Evolutionary conservation across 2,329 filamentous ascomycete genomes (phyloP).

Genomic region (Hysterium pulicare): DNA sequence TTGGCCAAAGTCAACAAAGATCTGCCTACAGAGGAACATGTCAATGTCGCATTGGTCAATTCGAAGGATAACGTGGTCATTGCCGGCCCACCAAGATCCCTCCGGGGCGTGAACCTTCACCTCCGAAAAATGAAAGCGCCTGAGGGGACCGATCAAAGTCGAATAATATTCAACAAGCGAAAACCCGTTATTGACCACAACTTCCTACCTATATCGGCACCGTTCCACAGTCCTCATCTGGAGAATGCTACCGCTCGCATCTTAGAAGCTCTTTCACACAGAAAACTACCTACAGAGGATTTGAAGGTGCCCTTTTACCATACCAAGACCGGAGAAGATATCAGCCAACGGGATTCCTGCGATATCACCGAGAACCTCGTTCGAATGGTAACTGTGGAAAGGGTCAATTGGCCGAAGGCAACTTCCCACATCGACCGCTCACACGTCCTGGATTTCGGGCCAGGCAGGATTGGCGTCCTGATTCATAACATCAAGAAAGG

Average conservation of each 20-base stretch:
- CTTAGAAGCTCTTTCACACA: conserved; percentile 3
- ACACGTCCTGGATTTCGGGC: conserved; percentile 21
- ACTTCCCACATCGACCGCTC: conserved; percentile 13
- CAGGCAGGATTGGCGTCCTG: conserved; percentile 17
- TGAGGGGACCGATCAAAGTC: conserved; percentile 8
- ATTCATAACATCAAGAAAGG: conserved; percentile 14
- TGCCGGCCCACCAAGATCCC: conserved; percentile 24
- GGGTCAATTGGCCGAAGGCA: conserved; percentile 17
- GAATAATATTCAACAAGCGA: conserved; percentile 24
- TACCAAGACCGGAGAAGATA: conserved; percentile 13
- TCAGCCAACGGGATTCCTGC: conserved; percentile 12
- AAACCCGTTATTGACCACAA: conserved; percentile 21
- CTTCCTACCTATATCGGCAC: conserved; percentile 41
- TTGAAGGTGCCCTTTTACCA: conserved; percentile 17
- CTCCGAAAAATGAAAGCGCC: conserved; percentile 21
- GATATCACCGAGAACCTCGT: conserved; percentile 16
- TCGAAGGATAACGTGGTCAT: conserved; percentile 26
- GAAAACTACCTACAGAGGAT: conserved; percentile 7
- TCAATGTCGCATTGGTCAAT: conserved; percentile 28
- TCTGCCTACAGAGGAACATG: conserved; percentile 16
- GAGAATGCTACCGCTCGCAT: conserved; percentile 1
- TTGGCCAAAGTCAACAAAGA: conserved; percentile 21
- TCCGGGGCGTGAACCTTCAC: conserved; percentile 24
- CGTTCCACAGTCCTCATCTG: conserved; percentile 41
- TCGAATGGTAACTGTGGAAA: conserved; percentile 13